Evolutionary conservation across 1,139 yeast genomes (phyloP), one percentile per base, ranked within the genome.

Genomic region (Sugiyamaella sp.): DNA sequence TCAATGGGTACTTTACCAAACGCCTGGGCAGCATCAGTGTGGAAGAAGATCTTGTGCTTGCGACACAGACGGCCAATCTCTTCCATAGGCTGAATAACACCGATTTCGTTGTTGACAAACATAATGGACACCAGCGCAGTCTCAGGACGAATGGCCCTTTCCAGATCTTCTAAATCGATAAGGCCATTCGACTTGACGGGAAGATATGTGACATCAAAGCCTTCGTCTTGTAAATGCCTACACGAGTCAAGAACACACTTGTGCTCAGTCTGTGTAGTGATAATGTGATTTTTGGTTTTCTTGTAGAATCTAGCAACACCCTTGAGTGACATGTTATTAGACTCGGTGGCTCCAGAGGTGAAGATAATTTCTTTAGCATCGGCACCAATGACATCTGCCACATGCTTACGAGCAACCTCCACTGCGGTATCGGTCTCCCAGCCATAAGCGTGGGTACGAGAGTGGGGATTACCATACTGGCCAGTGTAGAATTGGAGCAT

Each of bases 1-100:
- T 93, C 97, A 54, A 93, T 75, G 50, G 90, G 89, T 54, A 95
- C 81, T 72, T 95, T 95, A 60, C 99, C 99, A 68, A 83, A 89
- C 2, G 97, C 99, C 74, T 93, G 99, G 17, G 99, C 99, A 54
- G 88, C 96, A 70, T 93, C 99, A n/a, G 98, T 86, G 73, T 93
- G 99, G 85, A 95, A 93, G 67, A 90, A 93, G 39, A 93, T 85
- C 76, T 95, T 93, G 69, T 89, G 78, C 63, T 82, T 80, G 63
- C 93, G 82, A 74, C 99, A 93, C 57, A 93, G 79, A 57, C 78
- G 74, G 50, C 99, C 99, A 65, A 93, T 95, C 71, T 90, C 97
- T 66, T 89, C 95, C 57, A 93, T 76, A 4, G 98, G 99, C 74
- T 93, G 99, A 66, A 91, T 84, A 40, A 95, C 98, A 54, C 99